These are phyloP conservation scores for Aspergillus sp. DNA, from an alignment of 2,329 filamentous ascomycete species.

Conservation along the genomic window DNA sequence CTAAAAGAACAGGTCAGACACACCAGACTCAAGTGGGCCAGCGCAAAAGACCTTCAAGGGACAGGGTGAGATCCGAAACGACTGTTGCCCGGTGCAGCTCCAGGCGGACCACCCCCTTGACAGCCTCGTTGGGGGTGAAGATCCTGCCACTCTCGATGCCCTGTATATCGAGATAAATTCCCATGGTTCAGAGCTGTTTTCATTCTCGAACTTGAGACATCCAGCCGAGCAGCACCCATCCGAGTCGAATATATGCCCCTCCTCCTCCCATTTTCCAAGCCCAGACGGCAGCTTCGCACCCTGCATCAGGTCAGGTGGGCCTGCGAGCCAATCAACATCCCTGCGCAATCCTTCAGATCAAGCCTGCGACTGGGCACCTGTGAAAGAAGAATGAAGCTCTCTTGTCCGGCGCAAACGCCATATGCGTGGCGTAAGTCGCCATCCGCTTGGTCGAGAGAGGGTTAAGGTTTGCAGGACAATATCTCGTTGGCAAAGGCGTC, in stretches of 20 bases:
- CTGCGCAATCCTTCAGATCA: neutral
- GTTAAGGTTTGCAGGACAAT: neutral
- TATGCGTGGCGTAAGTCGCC: slow-evolving; percentile 9
- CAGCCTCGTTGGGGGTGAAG: neutral
- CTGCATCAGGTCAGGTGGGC: neutral
- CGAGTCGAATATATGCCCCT: neutral
- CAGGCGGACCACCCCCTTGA: neutral
- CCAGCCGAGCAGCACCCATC: neutral
- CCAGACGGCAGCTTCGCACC: neutral
- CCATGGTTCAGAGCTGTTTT: neutral
- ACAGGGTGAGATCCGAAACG: neutral
- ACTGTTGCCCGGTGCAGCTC: neutral
- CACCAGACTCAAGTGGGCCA: neutral
- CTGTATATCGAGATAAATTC: neutral
- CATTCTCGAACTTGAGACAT: neutral
- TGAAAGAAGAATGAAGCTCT: neutral
- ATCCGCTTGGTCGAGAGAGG: neutral
- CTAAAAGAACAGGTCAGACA: neutral
- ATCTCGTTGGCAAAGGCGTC: neutral
- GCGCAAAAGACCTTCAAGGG: slow-evolving; percentile 2
- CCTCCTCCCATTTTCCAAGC: neutral
- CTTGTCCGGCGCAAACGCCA: slow-evolving; percentile 4
- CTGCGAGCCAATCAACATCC: neutral
- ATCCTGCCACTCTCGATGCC: neutral
- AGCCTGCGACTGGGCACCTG: neutral